Evolutionary conservation across 352 stramenopile species (phyloP).

Genomic region (Globisporangium perplexum): DNA sequence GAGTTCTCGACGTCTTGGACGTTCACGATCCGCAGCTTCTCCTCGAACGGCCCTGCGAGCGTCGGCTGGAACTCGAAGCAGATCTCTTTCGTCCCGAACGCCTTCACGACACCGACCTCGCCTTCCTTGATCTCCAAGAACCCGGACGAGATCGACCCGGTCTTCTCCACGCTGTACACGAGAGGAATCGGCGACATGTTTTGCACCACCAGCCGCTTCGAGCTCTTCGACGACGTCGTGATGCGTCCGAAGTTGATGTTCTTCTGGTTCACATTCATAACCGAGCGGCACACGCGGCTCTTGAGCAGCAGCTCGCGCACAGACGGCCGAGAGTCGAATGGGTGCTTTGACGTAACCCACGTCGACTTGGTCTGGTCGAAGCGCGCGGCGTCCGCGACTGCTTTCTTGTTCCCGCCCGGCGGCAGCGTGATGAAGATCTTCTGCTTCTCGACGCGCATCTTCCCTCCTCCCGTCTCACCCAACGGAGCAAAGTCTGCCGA

Average conservation of each 20-base stretch:
- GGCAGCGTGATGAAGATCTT: slow-evolving; percentile 87
- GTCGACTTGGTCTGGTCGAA: slow-evolving; percentile 53
- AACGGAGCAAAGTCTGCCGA: slow-evolving; percentile 25
- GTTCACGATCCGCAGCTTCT: slow-evolving; percentile 87
- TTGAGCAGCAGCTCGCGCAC: slow-evolving; percentile 83
- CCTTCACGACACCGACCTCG: slow-evolving; percentile 80
- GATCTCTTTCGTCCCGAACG: slow-evolving; percentile 86
- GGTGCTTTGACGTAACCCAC: slow-evolving; percentile 72
- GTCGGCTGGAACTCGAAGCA: slow-evolving; percentile 87
- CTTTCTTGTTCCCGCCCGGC: slow-evolving; percentile 81
- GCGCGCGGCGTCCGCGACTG: slow-evolving; percentile 44
- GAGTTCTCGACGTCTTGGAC: slow-evolving; percentile 87
- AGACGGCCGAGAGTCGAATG: slow-evolving; percentile 71
- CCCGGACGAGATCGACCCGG: slow-evolving; percentile 85
- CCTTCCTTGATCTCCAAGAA: slow-evolving; percentile 89
- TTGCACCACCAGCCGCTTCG: slow-evolving; percentile 79
- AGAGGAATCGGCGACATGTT: slow-evolving; percentile 85
- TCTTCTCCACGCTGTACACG: slow-evolving; percentile 87
- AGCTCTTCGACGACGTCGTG: slow-evolving; percentile 78
- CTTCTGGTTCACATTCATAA: slow-evolving; percentile 90
- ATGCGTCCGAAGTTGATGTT: slow-evolving; percentile 91
- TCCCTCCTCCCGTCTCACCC: slow-evolving; percentile 36
- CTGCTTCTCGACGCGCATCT: slow-evolving; percentile 78
- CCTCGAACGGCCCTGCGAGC: slow-evolving; percentile 81
- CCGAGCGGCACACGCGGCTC: slow-evolving; percentile 75